Base-by-base conservation (phyloP, 106 monocot genomes). In the Phalaenopsis equestris region DNA sequence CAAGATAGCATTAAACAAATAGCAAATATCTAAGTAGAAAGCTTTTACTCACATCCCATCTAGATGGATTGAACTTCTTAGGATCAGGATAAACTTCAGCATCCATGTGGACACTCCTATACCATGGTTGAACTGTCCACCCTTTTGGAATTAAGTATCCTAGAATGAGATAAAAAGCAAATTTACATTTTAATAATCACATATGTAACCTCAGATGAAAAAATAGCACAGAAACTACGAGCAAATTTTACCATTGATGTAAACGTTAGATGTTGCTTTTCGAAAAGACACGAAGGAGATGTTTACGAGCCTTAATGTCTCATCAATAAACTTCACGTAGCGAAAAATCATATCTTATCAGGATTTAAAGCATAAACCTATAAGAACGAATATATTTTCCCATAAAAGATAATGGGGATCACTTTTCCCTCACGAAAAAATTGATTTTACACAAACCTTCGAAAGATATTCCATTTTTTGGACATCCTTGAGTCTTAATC, bases 91-190 rank as follows among this genome's bases (percentile, higher is more conserved):
- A 92, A 43, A 94, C 89, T 58, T 98, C 81, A 48, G 92, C 86
- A 80, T 98, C 92, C 98, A 94, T 88, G 82, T 98, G 94, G 56
- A 98, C 92, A 48, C 37, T 92, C 77, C 98, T 79, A 73, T 91
- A 92, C 98, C 98, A 98, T 23, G 89, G 72, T 84, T 91, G 82
- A 56, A 92, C 86, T 80, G 85, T 98, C 98, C 98, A 98, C n/a
- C 84, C 98, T 73, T 94, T 91, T 3, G 98, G 98, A 80, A 98
- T 88, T 3, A 91, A 36, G 78, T 92, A 98, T 78, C 94, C 98
- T 98, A 76, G 30, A 30, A 30, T 76, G 24, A 56, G 21, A 24
- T 76, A 47, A 37, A 5, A 81, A 55, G n/a, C 5, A 47, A 77
- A 55, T 19, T 49, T 77, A 24, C 15, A 18, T 48, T 37, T 10